Conservation (phyloP, 164 flowering plant species). For the Vitis labrusca region DNA sequence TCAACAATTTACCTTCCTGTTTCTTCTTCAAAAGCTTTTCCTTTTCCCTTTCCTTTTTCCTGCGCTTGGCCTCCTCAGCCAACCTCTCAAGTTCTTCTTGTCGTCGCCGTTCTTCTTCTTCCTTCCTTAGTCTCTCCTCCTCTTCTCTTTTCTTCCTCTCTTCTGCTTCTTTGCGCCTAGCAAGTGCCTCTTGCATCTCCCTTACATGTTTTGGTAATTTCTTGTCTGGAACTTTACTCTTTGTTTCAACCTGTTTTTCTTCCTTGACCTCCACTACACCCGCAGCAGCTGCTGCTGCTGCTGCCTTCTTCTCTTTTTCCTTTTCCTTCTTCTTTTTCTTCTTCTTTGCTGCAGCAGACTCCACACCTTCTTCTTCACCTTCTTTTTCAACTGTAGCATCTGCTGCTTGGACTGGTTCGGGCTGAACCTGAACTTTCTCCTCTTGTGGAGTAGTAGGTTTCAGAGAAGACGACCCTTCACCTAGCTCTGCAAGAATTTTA, state of each 20-base stretch:
- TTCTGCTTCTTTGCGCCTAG: constrained; percentile 81
- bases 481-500: constrained; percentile 92
- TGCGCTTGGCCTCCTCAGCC: constrained; percentile 84
- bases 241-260: constrained; percentile 37
- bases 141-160: constrained; percentile 85
- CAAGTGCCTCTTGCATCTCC: constrained; percentile 47
- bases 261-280: constrained; percentile 27
- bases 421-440: constrained; percentile 43
- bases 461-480: constrained; percentile 45
- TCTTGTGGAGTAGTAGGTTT: constrained; percentile 42
- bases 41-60: constrained; percentile 88
- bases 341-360: constrained; percentile 89
- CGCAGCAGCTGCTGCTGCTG: constrained; percentile 42
- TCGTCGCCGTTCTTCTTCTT: constrained; percentile 84
- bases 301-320: constrained; percentile 69
- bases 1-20: constrained; percentile 76
- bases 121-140: constrained; percentile 82
- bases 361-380: constrained; percentile 61
- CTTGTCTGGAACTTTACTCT: constrained; percentile 40
- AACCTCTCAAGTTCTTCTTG: constrained; percentile 78
- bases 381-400: constrained; percentile 50
- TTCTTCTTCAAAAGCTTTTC: constrained; percentile 83
- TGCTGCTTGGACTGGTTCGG: constrained; percentile 34
- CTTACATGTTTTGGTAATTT: constrained; percentile 65
- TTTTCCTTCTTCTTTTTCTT: constrained; percentile 91